Conservation (phyloP, 352 stramenopile species). For the Thraustochytrium striatum region DNA sequence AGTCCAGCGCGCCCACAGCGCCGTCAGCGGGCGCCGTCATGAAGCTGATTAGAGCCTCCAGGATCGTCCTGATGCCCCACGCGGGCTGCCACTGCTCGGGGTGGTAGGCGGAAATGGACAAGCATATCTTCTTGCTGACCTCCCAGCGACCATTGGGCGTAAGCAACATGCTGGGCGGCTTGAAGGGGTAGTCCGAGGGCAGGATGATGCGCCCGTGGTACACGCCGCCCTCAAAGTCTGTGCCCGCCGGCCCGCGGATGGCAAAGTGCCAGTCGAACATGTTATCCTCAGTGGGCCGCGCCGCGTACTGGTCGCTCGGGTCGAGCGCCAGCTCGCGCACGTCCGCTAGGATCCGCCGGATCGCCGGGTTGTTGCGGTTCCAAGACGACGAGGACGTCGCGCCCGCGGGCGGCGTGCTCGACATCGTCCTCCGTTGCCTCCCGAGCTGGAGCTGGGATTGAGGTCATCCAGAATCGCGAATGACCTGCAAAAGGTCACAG, state of each 20-base stretch:
- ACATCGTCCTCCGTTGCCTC: too few species aligned
- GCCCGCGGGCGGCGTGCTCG: neutral
- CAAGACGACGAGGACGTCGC: neutral
- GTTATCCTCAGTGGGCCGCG: conserved; percentile 59
- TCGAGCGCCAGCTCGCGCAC: conserved; percentile 71
- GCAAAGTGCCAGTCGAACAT: conserved; percentile 95
- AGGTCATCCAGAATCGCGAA: too few species aligned
- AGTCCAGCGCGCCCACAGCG: conserved; percentile 42
- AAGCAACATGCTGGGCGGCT: conserved; percentile 93
- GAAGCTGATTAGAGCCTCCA: conserved; percentile 96
- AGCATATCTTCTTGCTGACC: conserved; percentile 95
- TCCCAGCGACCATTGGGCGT: conserved; percentile 95
- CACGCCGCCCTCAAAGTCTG: conserved; percentile 91
- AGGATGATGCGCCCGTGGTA: conserved; percentile 97
- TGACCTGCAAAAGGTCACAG: too few species aligned
- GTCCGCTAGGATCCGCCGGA: conserved; percentile 67
- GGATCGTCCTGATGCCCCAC: conserved; percentile 85
- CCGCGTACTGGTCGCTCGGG: conserved; percentile 70
- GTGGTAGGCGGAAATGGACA: conserved; percentile 94
- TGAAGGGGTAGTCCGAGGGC: conserved; percentile 87
- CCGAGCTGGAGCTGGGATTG: too few species aligned
- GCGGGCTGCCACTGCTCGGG: conserved; percentile 94
- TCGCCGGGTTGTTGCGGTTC: conserved; percentile 47
- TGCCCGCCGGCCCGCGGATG: conserved; percentile 88
- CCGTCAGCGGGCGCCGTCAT: conserved; percentile 65